Base-by-base conservation (phyloP, 2,329 filamentous ascomycete genomes). In the Diaporthe destruens region DNA sequence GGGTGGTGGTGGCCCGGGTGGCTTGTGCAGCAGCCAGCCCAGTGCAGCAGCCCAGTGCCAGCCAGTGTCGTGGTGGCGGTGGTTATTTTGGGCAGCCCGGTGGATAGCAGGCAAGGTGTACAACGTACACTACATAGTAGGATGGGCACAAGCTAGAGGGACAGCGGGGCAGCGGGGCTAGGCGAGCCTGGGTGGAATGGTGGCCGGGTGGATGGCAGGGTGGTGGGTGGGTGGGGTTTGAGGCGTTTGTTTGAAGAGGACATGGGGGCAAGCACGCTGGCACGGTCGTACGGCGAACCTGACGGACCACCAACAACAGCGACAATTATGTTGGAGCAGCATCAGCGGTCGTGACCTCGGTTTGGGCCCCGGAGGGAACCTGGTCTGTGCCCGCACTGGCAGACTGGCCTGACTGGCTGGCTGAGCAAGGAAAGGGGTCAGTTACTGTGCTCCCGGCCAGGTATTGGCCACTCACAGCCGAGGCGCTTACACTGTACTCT, bases 191-290 rank as follows among this genome's bases (percentile, higher is more conserved):
- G 29, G 59, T 51, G 20, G 44, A 29, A n/a, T n/a, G n/a, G n/a
- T n/a, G n/a, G n/a, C n/a, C n/a, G n/a, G n/a, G n/a, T n/a, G n/a
- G n/a, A n/a, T n/a, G n/a, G n/a, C n/a, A n/a, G n/a, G n/a, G n/a
- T n/a, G n/a, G n/a, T 12, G 39, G 23, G 36, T 65, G 59, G 59
- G 59, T 18, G 16, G 47, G 18, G 25, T 66, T 65, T 66, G 61
- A 66, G 61, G 61, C 47, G 61, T 66, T 66, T 66, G 61, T 66
- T 29, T 66, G 47, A 53, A 66, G 56, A n/a, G 47, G n/a, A 44
- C n/a, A 23, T 36, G 59, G 42, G 20, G 29, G 29, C 29, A 29
- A 29, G 29, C 29, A 29, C n/a, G n/a, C n/a, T n/a, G 12, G 14
- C 14, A 6, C 6, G 16, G 39, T 42, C 39, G 59, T 49, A 25